Evolutionary conservation across 495 filamentous ascomycete genomes (phyloP).

Genomic region (Venustampulla echinocandica): DNA sequence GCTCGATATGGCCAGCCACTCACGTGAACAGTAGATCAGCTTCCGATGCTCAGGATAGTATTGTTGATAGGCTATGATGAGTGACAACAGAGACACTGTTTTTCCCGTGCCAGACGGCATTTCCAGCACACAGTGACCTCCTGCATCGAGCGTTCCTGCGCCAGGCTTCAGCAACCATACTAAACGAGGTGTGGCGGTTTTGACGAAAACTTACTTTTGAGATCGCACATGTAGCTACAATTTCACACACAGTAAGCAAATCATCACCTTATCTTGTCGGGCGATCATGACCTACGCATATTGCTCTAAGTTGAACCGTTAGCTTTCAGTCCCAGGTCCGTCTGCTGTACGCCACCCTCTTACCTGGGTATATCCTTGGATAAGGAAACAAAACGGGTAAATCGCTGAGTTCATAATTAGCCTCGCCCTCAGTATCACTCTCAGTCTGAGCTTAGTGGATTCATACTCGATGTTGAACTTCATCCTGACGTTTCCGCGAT

Average conservation of each 20-base stretch:
- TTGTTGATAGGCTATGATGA: slow-evolving; percentile 95
- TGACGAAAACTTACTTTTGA: slow-evolving; percentile 59
- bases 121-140: slow-evolving; percentile 95
- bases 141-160: slow-evolving; percentile 76
- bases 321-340: neutral
- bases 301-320: slow-evolving; percentile 50
- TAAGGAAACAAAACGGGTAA: slow-evolving; percentile 95
- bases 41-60: slow-evolving; percentile 85
- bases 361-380: slow-evolving; percentile 86
- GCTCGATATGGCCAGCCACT: slow-evolving; percentile 17
- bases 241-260: slow-evolving; percentile 6
- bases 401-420: slow-evolving; percentile 47
- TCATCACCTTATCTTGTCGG: neutral
- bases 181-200: neutral
- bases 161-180: slow-evolving; percentile 7
- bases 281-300: slow-evolving; percentile 56
- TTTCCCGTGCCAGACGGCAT: slow-evolving; percentile 99
- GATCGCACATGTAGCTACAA: slow-evolving; percentile 86
- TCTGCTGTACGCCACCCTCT: slow-evolving; percentile 12
- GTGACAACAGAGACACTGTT: slow-evolving; percentile 86
- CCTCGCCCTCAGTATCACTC: neutral
- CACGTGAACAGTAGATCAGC: slow-evolving; percentile 96
- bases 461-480: slow-evolving; percentile 91
- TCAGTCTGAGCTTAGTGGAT: neutral
- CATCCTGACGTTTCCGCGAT: no score